Evolutionary conservation across 2,329 filamentous ascomycete species (phyloP).

Genomic region (Ophiostoma tasmaniense): DNA sequence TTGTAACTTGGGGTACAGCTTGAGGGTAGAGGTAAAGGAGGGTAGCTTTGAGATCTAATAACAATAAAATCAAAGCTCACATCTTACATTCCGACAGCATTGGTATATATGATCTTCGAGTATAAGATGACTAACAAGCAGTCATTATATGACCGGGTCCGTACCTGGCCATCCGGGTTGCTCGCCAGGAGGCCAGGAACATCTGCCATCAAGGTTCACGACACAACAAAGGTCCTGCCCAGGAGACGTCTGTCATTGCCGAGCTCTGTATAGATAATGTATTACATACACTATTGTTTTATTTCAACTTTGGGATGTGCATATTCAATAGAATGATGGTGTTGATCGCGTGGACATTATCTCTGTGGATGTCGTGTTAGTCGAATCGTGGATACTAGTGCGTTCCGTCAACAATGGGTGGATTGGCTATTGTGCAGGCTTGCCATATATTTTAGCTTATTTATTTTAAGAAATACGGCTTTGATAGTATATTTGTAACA

Average conservation of each 20-base stretch:
- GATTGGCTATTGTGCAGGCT: no score
- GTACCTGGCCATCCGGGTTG: neutral
- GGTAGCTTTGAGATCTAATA: neutral
- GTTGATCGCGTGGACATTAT: neutral
- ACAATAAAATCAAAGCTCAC: neutral
- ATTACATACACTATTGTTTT: neutral
- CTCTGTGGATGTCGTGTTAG: neutral
- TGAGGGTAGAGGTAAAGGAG: neutral
- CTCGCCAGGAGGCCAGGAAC: neutral
- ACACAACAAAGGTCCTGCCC: neutral
- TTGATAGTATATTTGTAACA: no score
- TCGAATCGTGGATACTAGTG: neutral
- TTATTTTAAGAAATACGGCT: neutral
- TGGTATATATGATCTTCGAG: neutral
- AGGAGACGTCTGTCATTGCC: neutral
- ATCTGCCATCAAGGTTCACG: constrained; percentile 1
- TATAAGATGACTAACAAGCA: neutral
- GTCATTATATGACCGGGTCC: neutral
- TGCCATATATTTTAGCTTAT: neutral
- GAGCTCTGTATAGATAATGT: neutral
- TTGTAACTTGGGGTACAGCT: neutral
- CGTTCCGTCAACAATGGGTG: neutral
- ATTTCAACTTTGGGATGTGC: neutral
- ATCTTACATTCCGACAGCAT: neutral
- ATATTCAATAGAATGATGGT: neutral